Base-by-base conservation (phyloP, 176 grass and related monocot genomes). In the Oryza punctata region DNA sequence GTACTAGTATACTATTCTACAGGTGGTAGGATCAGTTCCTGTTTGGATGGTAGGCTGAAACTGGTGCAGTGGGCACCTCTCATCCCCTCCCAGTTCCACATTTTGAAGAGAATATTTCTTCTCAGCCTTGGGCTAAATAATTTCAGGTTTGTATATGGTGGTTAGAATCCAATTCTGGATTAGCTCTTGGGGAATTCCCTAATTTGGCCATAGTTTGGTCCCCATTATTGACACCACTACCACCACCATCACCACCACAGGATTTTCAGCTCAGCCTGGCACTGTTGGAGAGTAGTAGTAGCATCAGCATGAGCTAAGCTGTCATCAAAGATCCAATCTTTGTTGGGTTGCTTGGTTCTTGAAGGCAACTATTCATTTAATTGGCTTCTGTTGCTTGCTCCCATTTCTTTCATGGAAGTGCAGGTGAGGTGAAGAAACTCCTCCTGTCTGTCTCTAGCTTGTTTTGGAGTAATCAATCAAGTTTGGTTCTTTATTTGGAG, bases 291-390 rank as follows among this genome's bases (percentile, higher is more conserved):
- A 73, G 44, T 11, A 73, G 41, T 5, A 30, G 24, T 0, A 49
- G 45, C 10, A 41, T 41, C 49, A 28, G 8, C 9, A 13, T 28
- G 32, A 2, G 29, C 15, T 18, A 30, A 75, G 46, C 16, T 75
- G 50, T 46, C 70, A 45, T 10, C 84, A 61, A 73, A 75, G 63
- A 59, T 75, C 69, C 85, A 59, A 81, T 73, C 57, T 79, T 50
- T 79, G 70, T 69, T 60, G 33, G 8, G 43, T 26, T 84, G 41
- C 4, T 52, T 75, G 28, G 60, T 21, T 83, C 12, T 66, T 67
- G 14, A 23, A 18, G 46, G 72, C 12, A 57, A 29, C 70, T 65
- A 1, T 23, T 37, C 52, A 61, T 37, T 40, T 37, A n/a, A 57
- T 33, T 59, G 28, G 16, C 50, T 27, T 50, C 33, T 37, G 15